Conservation (phyloP, 2,329 filamentous ascomycete genomes). For the Zopfia rhizophila region DNA sequence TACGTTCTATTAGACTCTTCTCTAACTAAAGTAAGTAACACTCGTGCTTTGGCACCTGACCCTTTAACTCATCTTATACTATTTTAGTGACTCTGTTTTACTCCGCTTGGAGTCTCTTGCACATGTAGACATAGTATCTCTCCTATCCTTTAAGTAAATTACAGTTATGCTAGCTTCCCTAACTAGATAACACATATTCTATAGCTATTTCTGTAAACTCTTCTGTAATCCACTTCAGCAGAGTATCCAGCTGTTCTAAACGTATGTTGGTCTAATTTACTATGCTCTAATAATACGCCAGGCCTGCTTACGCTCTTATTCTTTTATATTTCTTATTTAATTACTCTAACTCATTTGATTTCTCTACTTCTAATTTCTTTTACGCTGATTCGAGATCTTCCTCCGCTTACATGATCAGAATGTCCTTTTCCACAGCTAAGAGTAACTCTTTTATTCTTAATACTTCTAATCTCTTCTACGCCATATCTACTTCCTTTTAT, state of each 20-base stretch:
- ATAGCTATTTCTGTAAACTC: slow-evolving; percentile 9
- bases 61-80: neutral
- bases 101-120: slow-evolving; percentile 5
- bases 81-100: slow-evolving; percentile 2
- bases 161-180: slow-evolving; percentile 7
- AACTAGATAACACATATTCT: slow-evolving; percentile 5
- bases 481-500: slow-evolving; percentile 10
- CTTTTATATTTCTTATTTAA: slow-evolving; percentile 3
- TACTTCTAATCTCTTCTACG: slow-evolving; percentile 9
- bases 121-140: slow-evolving; percentile 9
- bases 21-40: neutral
- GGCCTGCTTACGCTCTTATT: neutral
- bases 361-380: slow-evolving; percentile 10
- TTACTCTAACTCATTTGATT: slow-evolving; percentile 5
- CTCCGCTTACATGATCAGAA: slow-evolving; percentile 4
- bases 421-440: slow-evolving; percentile 2
- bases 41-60: no score
- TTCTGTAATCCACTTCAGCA: slow-evolving; percentile 10
- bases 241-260: slow-evolving; percentile 10
- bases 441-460: slow-evolving; percentile 3
- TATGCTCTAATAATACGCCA: neutral
- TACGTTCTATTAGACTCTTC: slow-evolving; percentile 1
- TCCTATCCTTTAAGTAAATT: slow-evolving; percentile 9
- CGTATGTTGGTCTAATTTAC: slow-evolving; percentile 8
- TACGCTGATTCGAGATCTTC: slow-evolving; percentile 8